These are phyloP conservation scores for Litchi chinensis DNA, from an alignment of 345 rosid genomes.

Conservation along the genomic window DNA sequence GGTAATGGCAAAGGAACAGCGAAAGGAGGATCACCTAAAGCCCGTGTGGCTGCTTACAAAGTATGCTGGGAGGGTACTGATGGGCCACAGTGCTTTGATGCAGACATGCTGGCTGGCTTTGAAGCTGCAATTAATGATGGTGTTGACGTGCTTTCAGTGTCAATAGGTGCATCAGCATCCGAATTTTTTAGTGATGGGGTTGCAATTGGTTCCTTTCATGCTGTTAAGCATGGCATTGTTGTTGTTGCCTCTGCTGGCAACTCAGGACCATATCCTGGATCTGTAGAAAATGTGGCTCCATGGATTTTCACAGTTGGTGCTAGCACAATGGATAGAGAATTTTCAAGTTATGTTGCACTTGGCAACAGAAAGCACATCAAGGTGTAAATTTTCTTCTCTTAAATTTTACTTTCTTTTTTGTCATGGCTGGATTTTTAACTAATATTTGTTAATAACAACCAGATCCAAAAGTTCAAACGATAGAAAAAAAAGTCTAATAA, in stretches of 20 bases:
- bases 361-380: constrained; percentile 23
- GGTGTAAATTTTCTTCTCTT: constrained; percentile 13
- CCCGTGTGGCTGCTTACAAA: constrained; percentile 49
- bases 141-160: constrained; percentile 48
- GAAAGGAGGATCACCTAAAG: constrained; percentile 49
- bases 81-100: constrained; percentile 27
- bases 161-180: constrained; percentile 27
- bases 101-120: constrained; percentile 40
- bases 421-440: background rate
- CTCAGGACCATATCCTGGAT: constrained; percentile 26
- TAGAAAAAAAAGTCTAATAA: no score
- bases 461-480: no score
- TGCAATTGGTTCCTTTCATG: constrained; percentile 51
- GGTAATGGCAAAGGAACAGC: constrained; percentile 34
- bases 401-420: background rate
- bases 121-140: constrained; percentile 51
- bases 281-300: constrained; percentile 42
- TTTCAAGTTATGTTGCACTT: constrained; percentile 22
- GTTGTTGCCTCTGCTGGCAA: constrained; percentile 50
- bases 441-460: no score
- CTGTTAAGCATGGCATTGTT: constrained; percentile 32
- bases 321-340: constrained; percentile 38
- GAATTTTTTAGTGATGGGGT: constrained; percentile 34
- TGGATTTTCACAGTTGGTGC: constrained; percentile 54
- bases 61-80: constrained; percentile 38